phyloP scores from a whole-genome alignment of 1,139 yeast genomes.

The Yamadazyma sp. region DNA sequence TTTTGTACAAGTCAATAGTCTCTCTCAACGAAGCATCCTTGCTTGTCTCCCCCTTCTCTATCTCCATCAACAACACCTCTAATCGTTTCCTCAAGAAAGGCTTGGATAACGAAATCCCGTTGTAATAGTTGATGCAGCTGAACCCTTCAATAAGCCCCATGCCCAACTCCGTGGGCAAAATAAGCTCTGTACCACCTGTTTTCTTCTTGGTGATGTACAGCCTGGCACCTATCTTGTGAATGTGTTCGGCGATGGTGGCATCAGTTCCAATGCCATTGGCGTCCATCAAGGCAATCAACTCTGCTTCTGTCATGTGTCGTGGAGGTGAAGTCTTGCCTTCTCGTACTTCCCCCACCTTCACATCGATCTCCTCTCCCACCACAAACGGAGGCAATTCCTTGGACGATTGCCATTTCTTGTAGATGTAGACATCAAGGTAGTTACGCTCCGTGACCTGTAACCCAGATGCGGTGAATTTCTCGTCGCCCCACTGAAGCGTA shows the following conservation, averaged over 20 bases:
- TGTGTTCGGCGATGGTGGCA: conserved; percentile 98
- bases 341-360: conserved; percentile 57
- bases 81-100: conserved; percentile 82
- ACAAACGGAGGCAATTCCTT: conserved; percentile 65
- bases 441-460: conserved; percentile 69
- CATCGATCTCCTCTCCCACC: conserved; percentile 54
- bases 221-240: conserved; percentile 70
- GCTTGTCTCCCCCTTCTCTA: conserved; percentile 62
- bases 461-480: conserved; percentile 69
- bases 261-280: conserved; percentile 98
- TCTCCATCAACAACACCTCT: conserved; percentile 65
- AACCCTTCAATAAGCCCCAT: conserved; percentile 89
- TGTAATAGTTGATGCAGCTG: conserved; percentile 70
- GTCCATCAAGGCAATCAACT: conserved; percentile 91
- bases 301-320: conserved; percentile 83
- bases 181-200: conserved; percentile 33
- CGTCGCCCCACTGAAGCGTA: conserved; percentile 74
- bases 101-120: conserved; percentile 72
- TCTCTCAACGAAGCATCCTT: conserved; percentile 57
- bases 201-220: conserved; percentile 61
- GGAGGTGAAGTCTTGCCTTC: conserved; percentile 85
- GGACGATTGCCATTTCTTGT: conserved; percentile 75
- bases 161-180: conserved; percentile 83
- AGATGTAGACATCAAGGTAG: conserved; percentile 77
- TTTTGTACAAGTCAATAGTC: conserved; percentile 60